Conservation (phyloP, 1,139 yeast species). For the Hyphopichia burtonii region DNA sequence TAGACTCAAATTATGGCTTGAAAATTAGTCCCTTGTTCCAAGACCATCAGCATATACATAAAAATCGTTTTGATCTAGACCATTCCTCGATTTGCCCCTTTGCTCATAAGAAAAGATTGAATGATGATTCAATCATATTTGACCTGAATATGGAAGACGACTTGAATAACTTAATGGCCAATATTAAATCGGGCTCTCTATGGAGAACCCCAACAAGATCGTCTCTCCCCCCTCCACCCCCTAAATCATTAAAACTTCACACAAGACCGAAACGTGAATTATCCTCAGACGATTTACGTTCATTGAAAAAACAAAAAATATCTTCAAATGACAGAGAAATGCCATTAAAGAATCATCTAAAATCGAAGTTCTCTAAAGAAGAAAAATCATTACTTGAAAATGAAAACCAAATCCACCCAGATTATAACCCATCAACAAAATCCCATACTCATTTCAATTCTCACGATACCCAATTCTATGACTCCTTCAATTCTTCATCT, state of each 20-base stretch:
- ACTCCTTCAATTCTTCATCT: too few species aligned
- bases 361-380: not conserved
- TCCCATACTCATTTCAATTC: too few species aligned
- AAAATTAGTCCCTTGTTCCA: constrained; percentile 7
- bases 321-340: not conserved
- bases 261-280: not conserved
- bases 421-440: too few species aligned
- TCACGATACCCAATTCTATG: too few species aligned
- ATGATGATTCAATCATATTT: constrained; percentile 1
- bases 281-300: not conserved
- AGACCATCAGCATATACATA: constrained; percentile 6
- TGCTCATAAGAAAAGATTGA: not conserved
- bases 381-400: too few species aligned
- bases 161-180: constrained; percentile 17
- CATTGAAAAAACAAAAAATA: not conserved
- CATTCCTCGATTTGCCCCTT: not conserved
- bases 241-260: not conserved
- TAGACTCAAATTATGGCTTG: not conserved
- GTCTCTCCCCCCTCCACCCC: not conserved
- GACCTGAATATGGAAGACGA: constrained; percentile 3
- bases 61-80: not conserved
- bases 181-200: constrained; percentile 10
- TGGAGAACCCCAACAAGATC: not conserved
- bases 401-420: too few species aligned
- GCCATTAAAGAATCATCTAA: not conserved